Conservation (phyloP, 495 filamentous ascomycete species). For the Parathielavia appendiculata region DNA sequence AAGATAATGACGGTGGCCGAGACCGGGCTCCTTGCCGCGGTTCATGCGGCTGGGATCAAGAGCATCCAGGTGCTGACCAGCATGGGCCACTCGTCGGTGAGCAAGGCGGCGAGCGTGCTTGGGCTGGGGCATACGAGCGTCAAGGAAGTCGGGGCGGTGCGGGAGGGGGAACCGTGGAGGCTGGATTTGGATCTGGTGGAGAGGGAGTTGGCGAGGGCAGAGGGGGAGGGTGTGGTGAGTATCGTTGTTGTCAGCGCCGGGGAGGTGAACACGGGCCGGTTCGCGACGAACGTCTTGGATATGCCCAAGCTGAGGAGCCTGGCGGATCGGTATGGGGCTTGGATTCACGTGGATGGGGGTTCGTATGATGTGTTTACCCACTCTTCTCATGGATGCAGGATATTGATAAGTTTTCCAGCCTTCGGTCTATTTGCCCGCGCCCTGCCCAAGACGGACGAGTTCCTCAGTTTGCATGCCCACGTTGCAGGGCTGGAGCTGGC, state of each 20-base stretch:
- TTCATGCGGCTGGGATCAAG: conserved; percentile 55
- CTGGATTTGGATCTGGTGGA: conserved; percentile 60
- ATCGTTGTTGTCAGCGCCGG: conserved; percentile 77
- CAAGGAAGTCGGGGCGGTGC: conserved; percentile 45
- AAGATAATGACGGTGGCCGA: conserved; percentile 51
- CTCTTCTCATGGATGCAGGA: neutral
- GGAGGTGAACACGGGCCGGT: conserved; percentile 88
- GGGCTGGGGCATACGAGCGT: conserved; percentile 73
- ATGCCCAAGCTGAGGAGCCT: conserved; percentile 60
- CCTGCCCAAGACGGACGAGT: conserved; percentile 56
- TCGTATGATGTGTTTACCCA: conserved; percentile 15
- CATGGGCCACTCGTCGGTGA: conserved; percentile 74
- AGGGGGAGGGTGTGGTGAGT: conserved; percentile 54
- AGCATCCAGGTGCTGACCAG: conserved; percentile 73
- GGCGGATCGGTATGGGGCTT: conserved; percentile 70
- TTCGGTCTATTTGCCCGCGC: conserved; percentile 80
- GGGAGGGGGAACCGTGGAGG: conserved; percentile 51
- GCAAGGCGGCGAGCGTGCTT: conserved; percentile 74
- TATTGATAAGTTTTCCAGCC: conserved; percentile 41
- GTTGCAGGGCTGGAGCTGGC: conserved; percentile 71
- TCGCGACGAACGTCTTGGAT: conserved; percentile 59
- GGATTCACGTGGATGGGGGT: conserved; percentile 87
- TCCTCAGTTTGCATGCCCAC: conserved; percentile 48
- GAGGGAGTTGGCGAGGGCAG: conserved; percentile 42
- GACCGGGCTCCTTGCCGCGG: conserved; percentile 62